These are phyloP conservation scores for Lasiodiplodia citricola DNA, from an alignment of 2,329 filamentous ascomycete species.

Conservation along the genomic window DNA sequence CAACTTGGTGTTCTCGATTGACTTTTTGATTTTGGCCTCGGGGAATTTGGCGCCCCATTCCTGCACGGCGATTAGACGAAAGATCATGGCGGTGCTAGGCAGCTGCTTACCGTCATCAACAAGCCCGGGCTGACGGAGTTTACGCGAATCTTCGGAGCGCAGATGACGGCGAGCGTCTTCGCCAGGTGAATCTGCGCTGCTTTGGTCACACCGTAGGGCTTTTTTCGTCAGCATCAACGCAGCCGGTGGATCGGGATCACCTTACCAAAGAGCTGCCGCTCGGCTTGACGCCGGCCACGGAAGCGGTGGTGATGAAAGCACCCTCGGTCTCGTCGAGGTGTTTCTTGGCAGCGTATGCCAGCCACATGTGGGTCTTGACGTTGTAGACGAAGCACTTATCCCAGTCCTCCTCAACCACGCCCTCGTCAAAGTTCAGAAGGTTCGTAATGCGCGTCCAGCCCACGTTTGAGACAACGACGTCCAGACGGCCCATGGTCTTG, in stretches of 20 bases:
- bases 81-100: not conserved
- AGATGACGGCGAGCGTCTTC: constrained; percentile 66
- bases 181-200: constrained; percentile 73
- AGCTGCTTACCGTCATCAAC: constrained; percentile 59
- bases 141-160: constrained; percentile 66
- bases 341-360: constrained; percentile 63
- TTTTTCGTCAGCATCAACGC: not conserved
- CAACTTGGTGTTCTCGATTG: constrained; percentile 51
- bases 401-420: constrained; percentile 67
- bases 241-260: not conserved
- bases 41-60: constrained; percentile 57
- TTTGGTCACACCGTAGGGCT: constrained; percentile 78
- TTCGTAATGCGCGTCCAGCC: constrained; percentile 68
- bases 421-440: constrained; percentile 63
- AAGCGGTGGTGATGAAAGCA: constrained; percentile 68
- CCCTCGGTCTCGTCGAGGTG: constrained; percentile 66
- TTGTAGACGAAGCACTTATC: constrained; percentile 70
- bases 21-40: constrained; percentile 50
- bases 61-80: constrained; percentile 29
- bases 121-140: constrained; percentile 70
- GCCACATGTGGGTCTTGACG: constrained; percentile 56
- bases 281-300: constrained; percentile 67
- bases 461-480: constrained; percentile 57
- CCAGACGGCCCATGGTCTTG: constrained; percentile 52
- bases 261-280: constrained; percentile 62